Evolutionary conservation across 768 basidiomycete species (phyloP), one percentile per base, ranked within the genome.

Genomic region (Hemileccinum rubropunctum): DNA sequence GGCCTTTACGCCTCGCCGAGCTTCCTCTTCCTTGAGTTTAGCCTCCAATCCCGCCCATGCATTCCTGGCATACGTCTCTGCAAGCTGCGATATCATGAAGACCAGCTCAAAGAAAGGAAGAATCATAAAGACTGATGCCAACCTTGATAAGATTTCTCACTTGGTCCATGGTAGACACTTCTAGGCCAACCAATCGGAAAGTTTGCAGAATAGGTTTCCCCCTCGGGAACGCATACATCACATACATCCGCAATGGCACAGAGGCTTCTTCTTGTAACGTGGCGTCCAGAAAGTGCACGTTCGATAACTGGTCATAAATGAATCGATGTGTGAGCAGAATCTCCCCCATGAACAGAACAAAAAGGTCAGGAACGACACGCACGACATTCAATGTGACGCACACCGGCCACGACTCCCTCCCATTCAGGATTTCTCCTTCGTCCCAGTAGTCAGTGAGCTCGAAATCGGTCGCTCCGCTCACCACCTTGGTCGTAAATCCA

Each of bases 371-470:
- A 40, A 53, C 26, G 26, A 3, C 23, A 76, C 82, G 12, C 54
- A 92, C 90, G 21, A 91, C 57, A 53, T 93, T 91, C 46, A 94
- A 63, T 1, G 90, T 91, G 21, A 92, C 69, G 52, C 82, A 82
- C 4, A 94, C 74, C 0, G 91, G 92, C 83, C 91, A 88, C 12
- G 62, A 57, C 2, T 86, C 80, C 52, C 82, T 72, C 2, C 83
- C 83, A 34, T 72, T 76, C 26, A 92, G 61, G 15, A 73, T 66
- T 49, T 83, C 85, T 0, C 92, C 92, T 54, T 90, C 88, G 59
- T 91, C 91, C 88, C 89, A 91, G 53, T 84, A 88, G 64, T 95
- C 91, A 11, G 83, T 77, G 18, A 94, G 75, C 69, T 95, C 92
- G 57, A 94, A 94, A 65, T 95, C 92, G 9, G 81, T 80, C 11